Evolutionary conservation across 371 early-diverging fungal genomes (phyloP).

Genomic region (Syncephalastrum racemosum): DNA sequence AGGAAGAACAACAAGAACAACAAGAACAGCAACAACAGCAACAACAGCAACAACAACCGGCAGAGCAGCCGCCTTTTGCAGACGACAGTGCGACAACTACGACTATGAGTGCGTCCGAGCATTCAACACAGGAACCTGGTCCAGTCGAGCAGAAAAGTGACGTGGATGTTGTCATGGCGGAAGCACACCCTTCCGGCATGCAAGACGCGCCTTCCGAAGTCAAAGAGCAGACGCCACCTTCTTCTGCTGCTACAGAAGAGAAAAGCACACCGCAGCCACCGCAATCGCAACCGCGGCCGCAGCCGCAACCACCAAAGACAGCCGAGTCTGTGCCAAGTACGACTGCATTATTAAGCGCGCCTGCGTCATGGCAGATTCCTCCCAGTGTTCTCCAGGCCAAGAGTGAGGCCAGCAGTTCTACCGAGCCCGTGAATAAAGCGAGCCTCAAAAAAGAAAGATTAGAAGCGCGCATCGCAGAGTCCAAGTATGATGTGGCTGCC

Average conservation of each 20-base stretch:
- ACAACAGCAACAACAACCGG: background rate
- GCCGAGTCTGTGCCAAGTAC: background rate
- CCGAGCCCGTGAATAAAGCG: constrained; percentile 26
- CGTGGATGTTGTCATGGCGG: too few species aligned
- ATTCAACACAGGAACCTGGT: background rate
- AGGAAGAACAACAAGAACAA: background rate
- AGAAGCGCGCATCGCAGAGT: constrained; percentile 54
- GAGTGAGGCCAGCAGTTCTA: constrained; percentile 6
- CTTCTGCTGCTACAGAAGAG: background rate
- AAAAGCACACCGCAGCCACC: background rate
- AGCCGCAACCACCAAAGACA: background rate
- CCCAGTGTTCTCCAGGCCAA: constrained; percentile 41
- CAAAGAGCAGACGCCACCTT: background rate
- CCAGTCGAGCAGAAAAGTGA: too few species aligned
- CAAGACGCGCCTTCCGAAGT: too few species aligned
- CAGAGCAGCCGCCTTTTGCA: background rate
- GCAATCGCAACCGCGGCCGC: background rate
- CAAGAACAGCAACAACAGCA: background rate
- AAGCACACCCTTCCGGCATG: too few species aligned
- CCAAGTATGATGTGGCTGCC: constrained; percentile 67
- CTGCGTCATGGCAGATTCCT: constrained; percentile 61
- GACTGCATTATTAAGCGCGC: constrained; percentile 26
- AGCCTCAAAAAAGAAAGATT: constrained; percentile 47
- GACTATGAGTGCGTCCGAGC: background rate
- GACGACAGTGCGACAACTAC: background rate